Evolutionary conservation across 805 yeast genomes (phyloP).

Genomic region (Lipomyces starkeyi): DNA sequence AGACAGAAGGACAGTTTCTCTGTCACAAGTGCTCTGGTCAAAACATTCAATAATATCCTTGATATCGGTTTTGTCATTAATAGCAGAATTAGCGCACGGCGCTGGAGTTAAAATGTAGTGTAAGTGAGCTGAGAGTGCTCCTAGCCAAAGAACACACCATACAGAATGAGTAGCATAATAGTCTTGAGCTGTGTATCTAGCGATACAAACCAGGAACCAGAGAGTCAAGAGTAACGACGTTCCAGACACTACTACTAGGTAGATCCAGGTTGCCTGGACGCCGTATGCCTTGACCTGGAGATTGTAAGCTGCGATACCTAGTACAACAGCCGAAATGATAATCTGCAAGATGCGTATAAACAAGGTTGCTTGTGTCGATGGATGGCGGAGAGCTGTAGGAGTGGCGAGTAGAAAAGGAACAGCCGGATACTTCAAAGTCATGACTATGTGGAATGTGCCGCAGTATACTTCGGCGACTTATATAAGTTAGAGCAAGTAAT

Average conservation of each 20-base stretch:
- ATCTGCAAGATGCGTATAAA: conserved; percentile 5
- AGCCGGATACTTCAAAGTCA: neutral
- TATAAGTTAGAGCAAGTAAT: no score
- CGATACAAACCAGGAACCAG: neutral
- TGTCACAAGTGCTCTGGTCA: neutral
- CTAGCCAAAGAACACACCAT: conserved; percentile 13
- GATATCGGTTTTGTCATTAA: neutral
- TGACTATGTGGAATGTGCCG: neutral
- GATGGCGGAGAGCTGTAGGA: neutral
- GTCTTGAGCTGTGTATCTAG: neutral
- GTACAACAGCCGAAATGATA: conserved; percentile 1
- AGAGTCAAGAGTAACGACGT: conserved; percentile 2
- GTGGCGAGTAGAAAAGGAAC: neutral
- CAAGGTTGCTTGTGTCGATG: neutral
- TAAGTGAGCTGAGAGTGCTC: neutral
- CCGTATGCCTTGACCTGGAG: neutral
- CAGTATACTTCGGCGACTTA: neutral
- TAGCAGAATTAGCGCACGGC: neutral
- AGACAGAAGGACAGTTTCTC: conserved; percentile 7
- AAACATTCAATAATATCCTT: neutral
- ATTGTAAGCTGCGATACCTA: conserved; percentile 11
- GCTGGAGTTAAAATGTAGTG: conserved; percentile 4
- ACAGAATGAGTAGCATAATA: conserved; percentile 5
- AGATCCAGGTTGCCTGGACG: conserved; percentile 10
- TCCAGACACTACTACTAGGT: conserved; percentile 1